Conservation (phyloP, 805 yeast species). For the Kuraishia cidri region DNA sequence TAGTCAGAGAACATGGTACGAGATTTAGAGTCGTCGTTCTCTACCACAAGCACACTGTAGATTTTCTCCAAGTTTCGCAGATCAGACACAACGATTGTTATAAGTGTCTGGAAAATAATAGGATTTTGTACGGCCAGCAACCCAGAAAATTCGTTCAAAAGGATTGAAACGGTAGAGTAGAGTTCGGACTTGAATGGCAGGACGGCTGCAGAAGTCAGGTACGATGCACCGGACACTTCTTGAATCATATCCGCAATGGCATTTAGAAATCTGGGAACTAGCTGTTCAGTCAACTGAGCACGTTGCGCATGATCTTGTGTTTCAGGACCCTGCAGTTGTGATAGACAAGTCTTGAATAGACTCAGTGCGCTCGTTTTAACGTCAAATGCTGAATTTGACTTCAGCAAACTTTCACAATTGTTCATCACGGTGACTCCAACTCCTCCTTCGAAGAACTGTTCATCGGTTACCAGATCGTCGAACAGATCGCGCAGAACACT, state of each 20-base stretch:
- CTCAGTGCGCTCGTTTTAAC: conserved; percentile 38
- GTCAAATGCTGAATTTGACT: conserved; percentile 11
- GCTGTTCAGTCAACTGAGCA: conserved; percentile 12
- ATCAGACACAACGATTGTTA: conserved; percentile 10
- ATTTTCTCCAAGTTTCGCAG: conserved; percentile 8
- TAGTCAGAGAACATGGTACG: conserved; percentile 11
- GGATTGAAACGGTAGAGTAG: conserved; percentile 14
- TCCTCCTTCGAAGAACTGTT: conserved; percentile 74
- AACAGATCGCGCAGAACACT: conserved; percentile 65
- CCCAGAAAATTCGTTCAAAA: conserved; percentile 15
- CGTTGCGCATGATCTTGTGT: conserved; percentile 24
- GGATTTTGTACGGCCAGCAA: conserved; percentile 5
- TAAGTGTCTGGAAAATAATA: conserved; percentile 4
- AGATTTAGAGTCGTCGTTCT: conserved; percentile 2
- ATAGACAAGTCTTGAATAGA: conserved; percentile 43
- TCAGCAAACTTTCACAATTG: conserved; percentile 35
- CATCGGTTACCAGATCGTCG: conserved; percentile 80
- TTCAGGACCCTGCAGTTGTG: conserved; percentile 43
- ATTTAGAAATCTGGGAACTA: too few relatives aligned
- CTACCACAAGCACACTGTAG: conserved; percentile 10
- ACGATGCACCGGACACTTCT: conserved; percentile 1
- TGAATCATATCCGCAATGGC: too few relatives aligned
- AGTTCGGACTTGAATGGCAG: conserved; percentile 16
- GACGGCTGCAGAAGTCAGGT: conserved; percentile 8
- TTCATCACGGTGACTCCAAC: conserved; percentile 47